phyloP scores from a whole-genome alignment of 257 asterid species.

The Primulina huaijiensis region DNA sequence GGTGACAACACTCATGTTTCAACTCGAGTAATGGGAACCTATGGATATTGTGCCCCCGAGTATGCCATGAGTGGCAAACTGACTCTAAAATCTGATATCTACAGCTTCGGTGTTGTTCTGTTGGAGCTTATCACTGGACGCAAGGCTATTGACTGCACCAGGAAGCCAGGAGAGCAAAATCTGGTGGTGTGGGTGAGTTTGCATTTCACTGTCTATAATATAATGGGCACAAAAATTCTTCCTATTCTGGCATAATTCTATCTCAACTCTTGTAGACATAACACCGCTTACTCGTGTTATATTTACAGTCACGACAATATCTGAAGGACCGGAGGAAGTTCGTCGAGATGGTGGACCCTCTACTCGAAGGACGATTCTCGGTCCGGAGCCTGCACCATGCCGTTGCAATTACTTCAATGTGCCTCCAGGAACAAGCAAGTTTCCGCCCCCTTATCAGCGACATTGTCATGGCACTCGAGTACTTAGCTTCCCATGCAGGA shows the following conservation, averaged over 20 bases:
- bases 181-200: constrained; percentile 80
- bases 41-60: constrained; percentile 91
- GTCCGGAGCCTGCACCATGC: constrained; percentile 70
- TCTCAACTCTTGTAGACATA: neutral
- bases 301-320: constrained; percentile 60
- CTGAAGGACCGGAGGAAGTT: constrained; percentile 59
- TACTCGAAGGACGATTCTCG: constrained; percentile 55
- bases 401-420: constrained; percentile 76
- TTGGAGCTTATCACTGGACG: constrained; percentile 85
- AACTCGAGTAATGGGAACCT: constrained; percentile 94
- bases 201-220: neutral
- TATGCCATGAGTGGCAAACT: constrained; percentile 82
- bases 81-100: constrained; percentile 84
- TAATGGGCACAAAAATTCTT: neutral
- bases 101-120: constrained; percentile 87
- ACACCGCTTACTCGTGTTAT: neutral
- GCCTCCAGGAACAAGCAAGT: constrained; percentile 77
- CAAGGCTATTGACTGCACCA: constrained; percentile 55
- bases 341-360: constrained; percentile 64
- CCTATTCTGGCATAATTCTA: neutral
- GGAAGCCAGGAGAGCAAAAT: constrained; percentile 62
- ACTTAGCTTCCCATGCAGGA: constrained; percentile 55
- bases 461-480: constrained; percentile 75
- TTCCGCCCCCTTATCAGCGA: constrained; percentile 69
- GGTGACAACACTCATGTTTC: constrained; percentile 91